Evolutionary conservation across 2,329 filamentous ascomycete genomes (phyloP), one percentile per base, ranked within the genome.

Genomic region (Lecanicillium sp.): DNA sequence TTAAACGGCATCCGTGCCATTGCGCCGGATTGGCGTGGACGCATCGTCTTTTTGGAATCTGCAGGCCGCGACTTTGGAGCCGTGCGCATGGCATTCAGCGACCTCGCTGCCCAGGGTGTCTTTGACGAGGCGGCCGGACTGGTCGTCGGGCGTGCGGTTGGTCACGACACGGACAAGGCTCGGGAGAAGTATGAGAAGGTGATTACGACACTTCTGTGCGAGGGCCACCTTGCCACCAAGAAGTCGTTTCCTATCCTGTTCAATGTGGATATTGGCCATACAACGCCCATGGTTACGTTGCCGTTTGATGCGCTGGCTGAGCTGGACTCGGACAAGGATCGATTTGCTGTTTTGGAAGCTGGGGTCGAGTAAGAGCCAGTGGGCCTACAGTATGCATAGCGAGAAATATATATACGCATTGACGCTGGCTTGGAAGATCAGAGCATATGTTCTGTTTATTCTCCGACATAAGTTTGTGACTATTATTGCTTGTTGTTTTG

Each of bases 191-290:
- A 62, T 37, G 49, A 48, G 5, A 39, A 38, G 2, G 50, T 58
- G 2, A 58, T 65, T 12, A 55, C 37, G 30, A 55, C 47, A 5
- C 39, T 61, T 1, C 37, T 66, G n/a, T 61, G 60, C 9, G 57
- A 62, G n/a, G 56, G 58, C 1, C 34, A 28, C 18, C 25, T 25
- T 9, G 17, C 5, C 3, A 14, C 50, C 0, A 46, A 49, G 3
- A 52, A 43, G 13, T 49, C 46, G 33, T 66, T 66, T 37, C 65
- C 65, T 0, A 63, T 69, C 9, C 22, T 69, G 37, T 60, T 62
- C 8, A 57, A 58, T 17, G 59, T 68, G 0, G 66, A 69, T 31
- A 49, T 69, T 32, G 65, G 66, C 1, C 64, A 69, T 44, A 66
- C 64, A 0, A 52, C 50, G 8, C 64, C 66, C 0, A 55, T 66